A percentile compares a stretch with the other conserved stretches of the same genome.
Conservation (phyloP, 495 filamentous ascomycete genomes). For the Neurospora sp. region DNA sequence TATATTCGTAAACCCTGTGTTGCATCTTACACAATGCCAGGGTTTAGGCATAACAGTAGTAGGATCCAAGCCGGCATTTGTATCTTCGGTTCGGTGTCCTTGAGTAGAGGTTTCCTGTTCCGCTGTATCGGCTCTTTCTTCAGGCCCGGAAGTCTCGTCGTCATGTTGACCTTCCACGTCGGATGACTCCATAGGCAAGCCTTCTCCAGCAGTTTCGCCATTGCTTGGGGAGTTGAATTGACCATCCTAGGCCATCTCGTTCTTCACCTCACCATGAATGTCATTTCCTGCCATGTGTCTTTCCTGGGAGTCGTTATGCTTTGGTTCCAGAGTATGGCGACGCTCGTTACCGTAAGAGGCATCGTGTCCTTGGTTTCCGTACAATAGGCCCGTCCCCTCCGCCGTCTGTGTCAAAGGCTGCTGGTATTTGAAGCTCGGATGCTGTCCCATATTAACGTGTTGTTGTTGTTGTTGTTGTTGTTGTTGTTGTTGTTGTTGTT, state of each 20-base stretch:
- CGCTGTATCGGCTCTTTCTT: neutral
- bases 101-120: neutral
- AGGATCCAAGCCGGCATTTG: neutral
- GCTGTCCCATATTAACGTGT: neutral
- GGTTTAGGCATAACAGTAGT: neutral
- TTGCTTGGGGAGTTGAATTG: neutral
- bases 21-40: neutral
- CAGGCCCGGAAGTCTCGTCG: neutral
- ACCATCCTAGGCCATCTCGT: neutral
- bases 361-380: neutral
- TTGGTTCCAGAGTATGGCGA: neutral
- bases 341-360: neutral
- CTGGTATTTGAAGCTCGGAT: neutral
- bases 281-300: neutral
- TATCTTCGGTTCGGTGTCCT: neutral
- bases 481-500: too few relatives aligned
- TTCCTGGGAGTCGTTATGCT: neutral
- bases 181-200: neutral
- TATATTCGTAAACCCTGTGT: fast-evolving
- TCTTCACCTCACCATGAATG: neutral
- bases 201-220: neutral
- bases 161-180: neutral
- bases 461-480: neutral
- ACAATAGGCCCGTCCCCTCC: neutral
- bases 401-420: neutral